Base-by-base conservation (phyloP, 2,329 filamentous ascomycete genomes). In the Chaetothyriales sp. region DNA sequence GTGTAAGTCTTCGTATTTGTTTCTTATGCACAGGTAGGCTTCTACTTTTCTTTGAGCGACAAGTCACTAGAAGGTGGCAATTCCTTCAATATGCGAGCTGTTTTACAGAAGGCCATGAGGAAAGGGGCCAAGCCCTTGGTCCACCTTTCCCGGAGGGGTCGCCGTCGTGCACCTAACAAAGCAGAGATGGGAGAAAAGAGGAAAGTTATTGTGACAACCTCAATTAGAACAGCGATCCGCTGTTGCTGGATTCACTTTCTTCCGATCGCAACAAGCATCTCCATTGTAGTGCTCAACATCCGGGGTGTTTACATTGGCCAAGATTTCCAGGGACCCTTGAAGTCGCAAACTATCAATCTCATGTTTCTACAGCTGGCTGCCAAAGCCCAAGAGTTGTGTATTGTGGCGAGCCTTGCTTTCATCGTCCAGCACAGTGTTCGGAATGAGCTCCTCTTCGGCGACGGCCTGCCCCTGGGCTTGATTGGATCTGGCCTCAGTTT, bases 401-500 rank as follows among this genome's bases (percentile, higher is more conserved):
- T 56, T 29, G 47, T 51, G 15, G 54, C 52, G 9, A 57, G 54
- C 37, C 28, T 58, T 29, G 46, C 51, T 8, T 40, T 54, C 6
- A 58, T 58, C n/a, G 50, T 55, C 18, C 45, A 56, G 28, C 50
- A 56, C 29, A 52, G 33, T 18, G 25, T 53, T 13, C 50, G 49
- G 18, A 47, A 55, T 46, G 50, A 55, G 19, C 33, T 58, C 20
- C 47, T 49, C 25, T 43, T 33, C 33, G 49, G 52, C 19, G 48
- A 51, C 43, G 56, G 56, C 10, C 52, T 58, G n/a, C 52, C 56
- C n/a, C 37, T 58, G 10, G 56, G 56, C 19, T 50, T 58, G 45
- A 40, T 58, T 18, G 53, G 51, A 10, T 53, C 56, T 18, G 54
- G 54, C 13, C 53, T 53, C 37, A 50, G 50, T 48, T 54, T 58